Base-by-base conservation (phyloP, 1,284 basidiomycete genomes). In the Fomitopsis betulina region DNA sequence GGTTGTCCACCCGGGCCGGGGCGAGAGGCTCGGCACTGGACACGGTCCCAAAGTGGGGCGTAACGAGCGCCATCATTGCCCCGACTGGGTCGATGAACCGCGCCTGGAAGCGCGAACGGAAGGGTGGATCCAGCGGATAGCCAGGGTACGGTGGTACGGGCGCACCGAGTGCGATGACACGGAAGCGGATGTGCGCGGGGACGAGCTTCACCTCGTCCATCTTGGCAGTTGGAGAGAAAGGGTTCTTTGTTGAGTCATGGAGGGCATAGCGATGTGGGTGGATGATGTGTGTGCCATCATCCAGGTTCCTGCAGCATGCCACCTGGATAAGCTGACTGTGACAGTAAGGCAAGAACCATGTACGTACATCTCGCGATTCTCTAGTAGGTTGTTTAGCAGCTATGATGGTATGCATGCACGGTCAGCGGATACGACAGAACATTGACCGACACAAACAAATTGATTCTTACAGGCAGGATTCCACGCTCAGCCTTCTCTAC, bases 241-340 rank as follows among this genome's bases (percentile, higher is more conserved):
- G 63, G 9, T 68, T 64, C 2, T 72, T 58, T 1, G 58, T 57
- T 40, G 67, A 45, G 23, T 80, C 78, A 13, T 86, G 69, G 51
- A 81, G 76, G 8, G 77, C 76, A 62, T 79, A 80, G 40, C 83
- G 79, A 56, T 83, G 80, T 0, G 83, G 80, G 62, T 87, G 85
- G 27, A 87, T 78, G 47, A 87, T 85, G 78, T 93, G 85, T 62
- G 90, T 85, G 27, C 85, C 85, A 57, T 87, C 85, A 61, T 86
- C 85, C 27, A 87, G 69, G 59, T 87, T 86, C 77, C 83, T 85
- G 60, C 5, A 43, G 38, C 6, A 37, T 19, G 37, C 30, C 23
- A 30, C 45, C 42, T 7, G 47, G 8, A 4, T 19, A 38, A 39
- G n/a, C n/a, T n/a, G 42, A 32, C 21, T 49, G 47, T 19, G 19